These are phyloP conservation scores for Colletotrichum sp. DNA, from an alignment of 2,329 filamentous ascomycete species.

Conservation along the genomic window DNA sequence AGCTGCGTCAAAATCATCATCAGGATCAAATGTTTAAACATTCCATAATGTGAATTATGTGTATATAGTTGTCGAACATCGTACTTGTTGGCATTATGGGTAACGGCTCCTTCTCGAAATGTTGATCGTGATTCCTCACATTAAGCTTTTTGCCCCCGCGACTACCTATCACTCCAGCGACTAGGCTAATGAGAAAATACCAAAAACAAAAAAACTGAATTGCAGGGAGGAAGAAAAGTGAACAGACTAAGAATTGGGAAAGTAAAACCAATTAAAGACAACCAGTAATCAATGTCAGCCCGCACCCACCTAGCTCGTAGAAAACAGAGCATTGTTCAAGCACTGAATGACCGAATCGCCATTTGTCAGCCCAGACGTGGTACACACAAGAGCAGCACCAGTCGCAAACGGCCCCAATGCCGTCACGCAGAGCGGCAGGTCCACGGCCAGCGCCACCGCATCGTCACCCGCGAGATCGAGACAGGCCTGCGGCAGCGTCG, in stretches of 20 bases:
- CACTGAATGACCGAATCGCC: not conserved
- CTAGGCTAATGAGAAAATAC: not conserved
- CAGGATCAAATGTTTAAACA: not conserved
- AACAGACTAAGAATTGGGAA: too few relatives aligned
- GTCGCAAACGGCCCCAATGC: not conserved
- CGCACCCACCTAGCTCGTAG: not conserved
- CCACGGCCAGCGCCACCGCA: not conserved
- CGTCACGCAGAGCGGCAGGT: not conserved
- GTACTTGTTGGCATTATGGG: too few relatives aligned
- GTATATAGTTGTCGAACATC: too few relatives aligned
- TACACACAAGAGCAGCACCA: not conserved
- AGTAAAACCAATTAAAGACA: too few relatives aligned
- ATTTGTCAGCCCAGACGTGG: not conserved
- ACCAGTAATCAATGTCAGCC: not conserved
- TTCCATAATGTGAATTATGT: too few relatives aligned
- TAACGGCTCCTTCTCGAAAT: too few relatives aligned
- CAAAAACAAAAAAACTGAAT: not conserved
- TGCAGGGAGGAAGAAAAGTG: not conserved
- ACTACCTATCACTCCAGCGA: accelerated
- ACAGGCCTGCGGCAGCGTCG: not conserved
- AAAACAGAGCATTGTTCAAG: not conserved
- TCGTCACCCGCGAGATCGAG: not conserved
- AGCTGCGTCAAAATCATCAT: too few relatives aligned
- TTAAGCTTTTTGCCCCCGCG: not conserved
- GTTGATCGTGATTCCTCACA: too few relatives aligned